Evolutionary conservation across 305 asterid species (phyloP).

Genomic region (Plantago coronopus): DNA sequence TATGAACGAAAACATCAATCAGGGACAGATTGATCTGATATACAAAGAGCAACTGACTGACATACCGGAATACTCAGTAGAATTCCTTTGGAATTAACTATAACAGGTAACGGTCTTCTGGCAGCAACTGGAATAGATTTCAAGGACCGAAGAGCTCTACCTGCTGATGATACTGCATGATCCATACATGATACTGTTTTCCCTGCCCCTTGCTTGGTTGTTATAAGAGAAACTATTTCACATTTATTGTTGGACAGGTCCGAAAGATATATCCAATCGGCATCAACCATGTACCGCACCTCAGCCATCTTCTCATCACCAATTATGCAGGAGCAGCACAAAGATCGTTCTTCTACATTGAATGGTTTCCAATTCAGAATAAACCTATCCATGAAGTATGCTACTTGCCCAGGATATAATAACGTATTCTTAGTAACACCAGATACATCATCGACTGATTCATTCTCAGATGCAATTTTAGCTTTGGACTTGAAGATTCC

Average conservation of each 20-base stretch:
- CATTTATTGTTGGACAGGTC: constrained; percentile 36
- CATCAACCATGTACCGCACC: constrained; percentile 66
- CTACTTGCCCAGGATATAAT: constrained; percentile 52
- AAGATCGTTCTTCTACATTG: constrained; percentile 26
- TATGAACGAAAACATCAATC: not conserved
- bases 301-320: constrained; percentile 39
- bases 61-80: constrained; percentile 75
- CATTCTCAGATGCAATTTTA: constrained; percentile 27
- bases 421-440: constrained; percentile 23
- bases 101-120: constrained; percentile 71
- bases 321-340: constrained; percentile 36
- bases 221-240: constrained; percentile 19
- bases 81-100: constrained; percentile 55
- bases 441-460: constrained; percentile 25
- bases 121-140: constrained; percentile 79
- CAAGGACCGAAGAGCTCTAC: constrained; percentile 45
- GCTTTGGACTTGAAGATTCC: constrained; percentile 42
- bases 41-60: constrained; percentile 8
- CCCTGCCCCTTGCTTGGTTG: constrained; percentile 15
- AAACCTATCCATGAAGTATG: constrained; percentile 81
- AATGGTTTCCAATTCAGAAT: constrained; percentile 46
- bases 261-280: constrained; percentile 77
- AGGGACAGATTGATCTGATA: constrained; percentile 1
- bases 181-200: constrained; percentile 31
- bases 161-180: constrained; percentile 51